Evolutionary conservation across 148 eudicot genomes (phyloP), one percentile per base, ranked within the genome.

Genomic region (Agrostemma githago): DNA sequence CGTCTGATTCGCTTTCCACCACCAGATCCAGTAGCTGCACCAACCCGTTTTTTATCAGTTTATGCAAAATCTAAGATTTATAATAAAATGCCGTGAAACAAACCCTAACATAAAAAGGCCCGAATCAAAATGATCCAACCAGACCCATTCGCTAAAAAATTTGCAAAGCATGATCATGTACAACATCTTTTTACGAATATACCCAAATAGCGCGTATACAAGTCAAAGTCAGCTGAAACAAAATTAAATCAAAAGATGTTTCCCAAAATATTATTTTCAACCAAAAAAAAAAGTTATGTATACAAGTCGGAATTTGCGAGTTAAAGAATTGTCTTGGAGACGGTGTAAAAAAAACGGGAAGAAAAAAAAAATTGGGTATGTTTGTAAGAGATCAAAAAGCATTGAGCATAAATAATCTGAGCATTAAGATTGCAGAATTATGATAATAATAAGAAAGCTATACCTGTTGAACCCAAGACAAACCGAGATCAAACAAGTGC

Each of bases 391-490:
- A 15, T 42, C 15, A n/a, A 46, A 19, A 44, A 58, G 34, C 14
- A 73, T 60, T 54, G 48, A 70, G 48, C 17, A 61, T 15, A 58
- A 67, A 2, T 19, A 54, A 41, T 17, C 53, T 5, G 48, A 60
- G 63, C 21, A 41, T 19, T 39, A 5, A 51, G 37, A 68, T 34
- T 63, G 12, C 3, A 14, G n/a, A 44, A 41, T 11, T 12, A 63
- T 14, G 6, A 16, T 39, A 61, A 7, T 64, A 63, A 63, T 9
- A n/a, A n/a, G n/a, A 68, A 74, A 74, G 38, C 15, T 62, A 66
- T 92, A 96, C 99, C 97, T 96, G 99, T 70, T 96, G 99, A 85
- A 89, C 75, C 99, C 99, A 96, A 76, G 78, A 86, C 73, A 96
- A 78, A 79, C 92, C 78, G 60, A 90, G 79, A 77, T 92, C 97